phyloP scores from a whole-genome alignment of 129 eudicot species.

The Logfia minima region DNA sequence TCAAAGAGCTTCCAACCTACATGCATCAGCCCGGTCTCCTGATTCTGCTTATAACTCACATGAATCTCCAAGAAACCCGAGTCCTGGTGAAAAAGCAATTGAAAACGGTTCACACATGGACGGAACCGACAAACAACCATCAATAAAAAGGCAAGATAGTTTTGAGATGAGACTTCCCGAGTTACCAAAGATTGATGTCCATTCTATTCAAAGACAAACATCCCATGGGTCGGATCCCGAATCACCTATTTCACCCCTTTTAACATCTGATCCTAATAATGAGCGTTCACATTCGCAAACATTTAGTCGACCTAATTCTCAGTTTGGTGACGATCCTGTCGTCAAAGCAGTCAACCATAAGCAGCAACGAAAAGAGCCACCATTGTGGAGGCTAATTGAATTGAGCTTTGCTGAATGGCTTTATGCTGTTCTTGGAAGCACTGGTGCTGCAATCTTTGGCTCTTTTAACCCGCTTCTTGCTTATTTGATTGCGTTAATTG shows the following conservation, averaged over 20 bases:
- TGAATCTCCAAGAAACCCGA: conserved; percentile 71
- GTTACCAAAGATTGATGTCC: conserved; percentile 87
- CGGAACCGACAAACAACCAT: conserved; percentile 62
- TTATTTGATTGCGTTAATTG: conserved; percentile 75
- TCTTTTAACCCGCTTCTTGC: conserved; percentile 95
- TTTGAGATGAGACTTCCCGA: conserved; percentile 91
- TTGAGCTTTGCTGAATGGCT: conserved; percentile 98
- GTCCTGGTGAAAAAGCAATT: conserved; percentile 72
- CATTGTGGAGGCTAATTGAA: conserved; percentile 95
- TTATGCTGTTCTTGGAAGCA: conserved; percentile 93
- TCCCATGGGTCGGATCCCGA: conserved; percentile 85
- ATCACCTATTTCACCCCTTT: conserved; percentile 88
- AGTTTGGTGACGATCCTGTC: conserved; percentile 50
- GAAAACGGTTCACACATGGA: conserved; percentile 70
- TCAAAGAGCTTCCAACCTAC: conserved; percentile 69
- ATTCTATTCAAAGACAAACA: conserved; percentile 53
- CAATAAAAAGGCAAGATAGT: conserved; percentile 89
- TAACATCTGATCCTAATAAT: conserved; percentile 91
- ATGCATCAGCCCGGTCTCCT: conserved; percentile 53
- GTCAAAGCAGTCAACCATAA: conserved; percentile 48
- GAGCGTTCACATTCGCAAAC: conserved; percentile 97
- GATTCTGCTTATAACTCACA: conserved; percentile 66
- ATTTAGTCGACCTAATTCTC: conserved; percentile 79
- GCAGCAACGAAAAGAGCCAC: conserved; percentile 54
- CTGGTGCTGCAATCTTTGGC: conserved; percentile 92